Evolutionary conservation across 2,329 filamentous ascomycete genomes (phyloP).

Genomic region (Pyrenophora teres): DNA sequence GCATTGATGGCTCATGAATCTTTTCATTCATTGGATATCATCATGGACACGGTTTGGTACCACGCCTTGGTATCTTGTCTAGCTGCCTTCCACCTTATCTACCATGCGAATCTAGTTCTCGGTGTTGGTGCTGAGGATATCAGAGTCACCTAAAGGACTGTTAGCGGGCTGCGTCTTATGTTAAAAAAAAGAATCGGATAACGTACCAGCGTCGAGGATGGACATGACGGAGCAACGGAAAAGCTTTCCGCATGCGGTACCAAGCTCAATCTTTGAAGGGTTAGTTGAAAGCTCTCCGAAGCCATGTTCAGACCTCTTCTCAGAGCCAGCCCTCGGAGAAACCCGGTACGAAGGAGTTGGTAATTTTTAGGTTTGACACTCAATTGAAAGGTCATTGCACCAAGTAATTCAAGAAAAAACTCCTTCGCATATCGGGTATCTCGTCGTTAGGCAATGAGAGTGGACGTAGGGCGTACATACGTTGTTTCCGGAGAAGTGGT

Average conservation of each 20-base stretch:
- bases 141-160: constrained; percentile 66
- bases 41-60: constrained; percentile 25
- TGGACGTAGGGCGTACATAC: constrained; percentile 66
- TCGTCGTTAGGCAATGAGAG: constrained; percentile 49
- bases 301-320: constrained; percentile 82
- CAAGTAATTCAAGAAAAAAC: neutral
- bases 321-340: constrained; percentile 68
- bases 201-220: constrained; percentile 82
- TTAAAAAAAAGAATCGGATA: neutral
- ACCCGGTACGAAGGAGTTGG: constrained; percentile 13
- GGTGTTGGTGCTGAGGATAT: constrained; percentile 82
- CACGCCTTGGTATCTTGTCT: constrained; percentile 33
- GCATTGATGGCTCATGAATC: constrained; percentile 26
- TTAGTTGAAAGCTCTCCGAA: constrained; percentile 85
- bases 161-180: constrained; percentile 15
- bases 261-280: constrained; percentile 85
- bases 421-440: constrained; percentile 19
- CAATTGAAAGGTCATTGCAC: constrained; percentile 5
- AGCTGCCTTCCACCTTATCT: constrained; percentile 14
- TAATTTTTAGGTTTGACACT: neutral
- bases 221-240: constrained; percentile 98
- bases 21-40: constrained; percentile 37
- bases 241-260: constrained; percentile 98
- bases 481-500: constrained; percentile 99
- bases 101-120: constrained; percentile 41